Base-by-base conservation (phyloP, 2,329 filamentous ascomycete species). In the Xylariaceae sp. region DNA sequence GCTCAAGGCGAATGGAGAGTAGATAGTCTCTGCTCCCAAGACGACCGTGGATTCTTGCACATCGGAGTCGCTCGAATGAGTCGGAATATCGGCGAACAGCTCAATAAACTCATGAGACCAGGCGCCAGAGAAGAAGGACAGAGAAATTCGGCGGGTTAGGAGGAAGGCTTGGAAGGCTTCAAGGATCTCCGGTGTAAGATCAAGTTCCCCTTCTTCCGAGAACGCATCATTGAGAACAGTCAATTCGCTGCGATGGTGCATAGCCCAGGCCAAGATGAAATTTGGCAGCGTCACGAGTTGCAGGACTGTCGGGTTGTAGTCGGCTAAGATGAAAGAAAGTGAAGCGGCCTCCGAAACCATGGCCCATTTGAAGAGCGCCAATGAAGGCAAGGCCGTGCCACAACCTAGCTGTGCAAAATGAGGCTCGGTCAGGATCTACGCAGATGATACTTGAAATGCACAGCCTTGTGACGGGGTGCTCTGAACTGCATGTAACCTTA, bases 1-100 rank as follows among this genome's bases (percentile, higher is more conserved):
- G 34, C 75, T 73, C 18, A 91, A 77, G 0, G 87, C 86, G 51
- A 84, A 83, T 0, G 88, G 88, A 2, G 86, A 90, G 70, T 94
- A 94, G 42, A 94, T 93, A 0, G 89, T 94, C 70, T 94, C 89
- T 1, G 88, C 87, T 1, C 86, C 89, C 1, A 94, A 72, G 5
- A 92, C 72, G 2, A 88, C 69, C 13, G 77, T 79, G 40, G 62
- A 51, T 10, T 68, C 61, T 36, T 73, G 73, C 58, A 74, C 14
- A n/a, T 31, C 43, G 14, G 48, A 49, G 18, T n/a, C 52, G 33
- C 47, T 42, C 31, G 50, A 43, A 31, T 57, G 41, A 36, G 18
- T 42, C 47, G 51, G 56, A 41, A 42, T 60, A 53, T 38, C 63
- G 45, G 31, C 60, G 57, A 91, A 69, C 1, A 90, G 70, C 1